A percentile compares a stretch with the other conserved stretches of the same genome.
These are phyloP conservation scores for Tylopilus felleus DNA, from an alignment of 768 basidiomycete species.

Conservation along the genomic window DNA sequence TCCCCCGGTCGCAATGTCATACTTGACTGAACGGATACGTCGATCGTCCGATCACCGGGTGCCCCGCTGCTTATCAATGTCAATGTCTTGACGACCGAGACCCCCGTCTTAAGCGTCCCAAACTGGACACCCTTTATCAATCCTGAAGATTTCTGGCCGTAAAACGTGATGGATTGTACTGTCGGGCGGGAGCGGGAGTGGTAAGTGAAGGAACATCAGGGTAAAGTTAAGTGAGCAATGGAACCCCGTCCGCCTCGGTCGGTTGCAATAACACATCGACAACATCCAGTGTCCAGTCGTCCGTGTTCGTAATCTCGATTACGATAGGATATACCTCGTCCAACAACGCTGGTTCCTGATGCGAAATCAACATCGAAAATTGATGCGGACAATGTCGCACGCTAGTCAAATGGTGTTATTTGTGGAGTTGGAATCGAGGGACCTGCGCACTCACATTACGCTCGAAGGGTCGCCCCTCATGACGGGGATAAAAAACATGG, in stretches of 20 bases:
- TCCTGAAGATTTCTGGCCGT: slow-evolving; percentile 60
- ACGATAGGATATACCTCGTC: slow-evolving; percentile 77
- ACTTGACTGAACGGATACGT: slow-evolving; percentile 74
- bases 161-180: slow-evolving; percentile 63
- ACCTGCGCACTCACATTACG: slow-evolving; percentile 41
- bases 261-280: slow-evolving; percentile 82
- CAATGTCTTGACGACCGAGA: slow-evolving; percentile 57
- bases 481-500: slow-evolving; percentile 51
- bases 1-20: slow-evolving; percentile 10
- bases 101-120: slow-evolving; percentile 60
- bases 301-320: slow-evolving; percentile 67
- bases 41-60: slow-evolving; percentile 69
- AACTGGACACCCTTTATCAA: slow-evolving; percentile 72
- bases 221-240: not conserved
- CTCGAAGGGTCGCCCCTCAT: slow-evolving; percentile 44
- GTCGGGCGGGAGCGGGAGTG: too few species aligned
- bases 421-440: not conserved
- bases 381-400: slow-evolving; percentile 62
- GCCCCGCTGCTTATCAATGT: slow-evolving; percentile 59
- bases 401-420: slow-evolving; percentile 32
- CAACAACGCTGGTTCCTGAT: slow-evolving; percentile 69
- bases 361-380: slow-evolving; percentile 53
- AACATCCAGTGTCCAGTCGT: slow-evolving; percentile 63
- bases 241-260: slow-evolving; percentile 62
- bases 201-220: too few species aligned